Conservation (phyloP, 352 stramenopile genomes). For the Globisporangium barbulae region DNA sequence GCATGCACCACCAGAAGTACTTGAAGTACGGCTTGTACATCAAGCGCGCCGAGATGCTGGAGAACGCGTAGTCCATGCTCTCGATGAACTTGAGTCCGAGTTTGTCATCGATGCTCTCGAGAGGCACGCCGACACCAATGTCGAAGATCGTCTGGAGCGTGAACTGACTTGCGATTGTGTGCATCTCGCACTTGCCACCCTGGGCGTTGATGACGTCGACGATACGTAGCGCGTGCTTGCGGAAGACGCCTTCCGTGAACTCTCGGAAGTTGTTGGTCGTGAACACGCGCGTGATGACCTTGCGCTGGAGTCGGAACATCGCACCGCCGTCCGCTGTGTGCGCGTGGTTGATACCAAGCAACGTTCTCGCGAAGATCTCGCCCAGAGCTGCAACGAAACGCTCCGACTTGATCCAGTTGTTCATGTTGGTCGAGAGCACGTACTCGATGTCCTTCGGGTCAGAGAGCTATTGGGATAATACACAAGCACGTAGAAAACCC, state of each 20-base stretch:
- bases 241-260: slow-evolving; percentile 44
- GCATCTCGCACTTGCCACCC: slow-evolving; percentile 35
- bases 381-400: slow-evolving; percentile 22
- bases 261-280: slow-evolving; percentile 55
- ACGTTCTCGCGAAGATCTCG: slow-evolving; percentile 61
- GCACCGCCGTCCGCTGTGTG: slow-evolving; percentile 42
- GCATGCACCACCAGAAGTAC: slow-evolving; percentile 5
- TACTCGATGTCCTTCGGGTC: slow-evolving; percentile 57
- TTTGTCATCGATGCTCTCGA: slow-evolving; percentile 30
- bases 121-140: slow-evolving; percentile 42
- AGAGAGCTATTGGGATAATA: slow-evolving; percentile 24
- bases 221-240: slow-evolving; percentile 29
- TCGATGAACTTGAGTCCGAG: slow-evolving; percentile 30
- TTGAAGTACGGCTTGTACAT: slow-evolving; percentile 54
- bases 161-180: slow-evolving; percentile 43
- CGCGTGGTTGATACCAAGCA: slow-evolving; percentile 63
- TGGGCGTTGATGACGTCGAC: slow-evolving; percentile 15
- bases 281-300: slow-evolving; percentile 85
- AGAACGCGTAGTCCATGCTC: slow-evolving; percentile 49
- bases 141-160: slow-evolving; percentile 54
- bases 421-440: slow-evolving; percentile 19
- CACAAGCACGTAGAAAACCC: not conserved
- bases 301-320: slow-evolving; percentile 69
- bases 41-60: slow-evolving; percentile 42
- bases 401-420: too few species aligned